These are phyloP conservation scores for Nothophaeocryptopus gaeumannii DNA, from an alignment of 2,329 filamentous ascomycete genomes.

Conservation along the genomic window DNA sequence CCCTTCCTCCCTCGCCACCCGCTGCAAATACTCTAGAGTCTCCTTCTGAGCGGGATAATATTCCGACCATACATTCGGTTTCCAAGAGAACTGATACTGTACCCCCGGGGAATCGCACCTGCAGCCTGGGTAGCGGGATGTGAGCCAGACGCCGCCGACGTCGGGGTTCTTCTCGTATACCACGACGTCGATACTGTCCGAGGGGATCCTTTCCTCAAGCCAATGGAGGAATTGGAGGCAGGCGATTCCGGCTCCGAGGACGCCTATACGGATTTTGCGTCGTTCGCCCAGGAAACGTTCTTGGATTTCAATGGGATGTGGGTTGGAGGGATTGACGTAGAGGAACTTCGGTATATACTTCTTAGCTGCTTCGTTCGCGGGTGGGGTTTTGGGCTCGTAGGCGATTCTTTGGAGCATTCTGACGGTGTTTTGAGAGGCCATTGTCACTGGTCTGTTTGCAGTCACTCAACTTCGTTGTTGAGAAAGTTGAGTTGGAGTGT, in stretches of 20 bases:
- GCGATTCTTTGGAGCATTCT: neutral
- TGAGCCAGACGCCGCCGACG: slow-evolving; percentile 36
- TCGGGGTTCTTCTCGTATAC: slow-evolving; percentile 31
- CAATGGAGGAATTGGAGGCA: slow-evolving; percentile 18
- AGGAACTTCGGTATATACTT: slow-evolving; percentile 8
- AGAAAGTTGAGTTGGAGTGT: no score
- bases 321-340: neutral
- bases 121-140: slow-evolving; percentile 35
- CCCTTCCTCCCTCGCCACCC: slow-evolving; percentile 12
- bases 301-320: slow-evolving; percentile 8
- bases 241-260: slow-evolving; percentile 20
- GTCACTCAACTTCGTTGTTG: no score
- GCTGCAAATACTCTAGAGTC: slow-evolving; percentile 14
- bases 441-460: no score
- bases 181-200: slow-evolving; percentile 17
- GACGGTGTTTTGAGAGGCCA: no score
- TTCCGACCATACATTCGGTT: slow-evolving; percentile 22
- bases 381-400: neutral
- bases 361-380: neutral
- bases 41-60: slow-evolving; percentile 19
- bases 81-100: slow-evolving; percentile 36
- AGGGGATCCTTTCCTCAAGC: neutral
- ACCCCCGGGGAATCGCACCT: slow-evolving; percentile 32
- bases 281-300: slow-evolving; percentile 19
- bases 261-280: slow-evolving; percentile 15